phyloP scores from a whole-genome alignment of 495 filamentous ascomycete species.

The Penicillium riverlandense region DNA sequence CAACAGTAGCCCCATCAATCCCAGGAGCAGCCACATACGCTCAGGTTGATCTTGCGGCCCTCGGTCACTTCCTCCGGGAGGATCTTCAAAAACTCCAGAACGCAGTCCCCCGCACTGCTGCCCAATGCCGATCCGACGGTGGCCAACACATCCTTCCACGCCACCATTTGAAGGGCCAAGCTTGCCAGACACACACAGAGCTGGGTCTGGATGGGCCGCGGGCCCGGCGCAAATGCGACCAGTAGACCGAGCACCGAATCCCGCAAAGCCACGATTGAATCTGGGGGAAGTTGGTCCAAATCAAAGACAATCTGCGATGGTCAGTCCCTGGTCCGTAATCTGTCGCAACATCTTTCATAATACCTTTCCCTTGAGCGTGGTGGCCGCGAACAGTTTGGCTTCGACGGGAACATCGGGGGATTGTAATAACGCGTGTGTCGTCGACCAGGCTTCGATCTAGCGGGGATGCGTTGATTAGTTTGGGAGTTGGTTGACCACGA shows the following conservation, averaged over 20 bases:
- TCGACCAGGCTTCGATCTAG: conserved; percentile 83
- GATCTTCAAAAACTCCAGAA: conserved; percentile 92
- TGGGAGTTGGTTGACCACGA: conserved; percentile 1
- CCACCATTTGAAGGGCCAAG: conserved; percentile 89
- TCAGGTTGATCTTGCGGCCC: conserved; percentile 96
- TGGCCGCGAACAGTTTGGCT: conserved; percentile 91
- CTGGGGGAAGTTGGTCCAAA: conserved; percentile 74
- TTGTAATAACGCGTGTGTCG: conserved; percentile 78
- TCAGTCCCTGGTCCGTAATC: conserved; percentile 15
- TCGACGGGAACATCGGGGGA: conserved; percentile 64
- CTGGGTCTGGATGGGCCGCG: conserved; percentile 87
- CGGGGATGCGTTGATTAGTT: conserved; percentile 3
- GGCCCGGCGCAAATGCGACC: conserved; percentile 68
- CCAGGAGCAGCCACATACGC: conserved; percentile 57
- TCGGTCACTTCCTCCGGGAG: conserved; percentile 98
- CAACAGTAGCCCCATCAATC: too few relatives aligned
- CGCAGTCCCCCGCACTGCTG: conserved; percentile 68
- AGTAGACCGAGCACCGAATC: conserved; percentile 76
- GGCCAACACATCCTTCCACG: conserved; percentile 90
- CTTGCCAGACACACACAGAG: conserved; percentile 91
- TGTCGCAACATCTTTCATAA: conserved; percentile 13
- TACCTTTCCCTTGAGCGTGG: conserved; percentile 97
- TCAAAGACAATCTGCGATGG: conserved; percentile 67
- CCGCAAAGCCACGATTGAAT: conserved; percentile 66
- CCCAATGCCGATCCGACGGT: conserved; percentile 74